Conservation (phyloP, 345 rosid species). For the Euphorbia pulcherrima region DNA sequence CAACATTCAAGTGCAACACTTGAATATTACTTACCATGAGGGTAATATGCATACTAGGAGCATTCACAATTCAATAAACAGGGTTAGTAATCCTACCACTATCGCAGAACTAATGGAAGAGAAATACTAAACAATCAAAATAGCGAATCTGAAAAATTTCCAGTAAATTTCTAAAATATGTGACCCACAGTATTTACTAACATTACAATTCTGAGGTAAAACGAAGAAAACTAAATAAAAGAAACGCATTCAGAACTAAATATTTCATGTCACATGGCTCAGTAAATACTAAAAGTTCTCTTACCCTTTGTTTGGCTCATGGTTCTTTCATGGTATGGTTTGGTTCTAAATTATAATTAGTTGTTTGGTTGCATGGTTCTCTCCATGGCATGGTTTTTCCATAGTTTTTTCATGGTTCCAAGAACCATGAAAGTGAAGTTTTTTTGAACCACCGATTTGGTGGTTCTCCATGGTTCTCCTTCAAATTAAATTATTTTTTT, state of each 20-base stretch:
- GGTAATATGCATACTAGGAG: not conserved
- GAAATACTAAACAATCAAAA: not conserved
- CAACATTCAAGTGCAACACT: not conserved
- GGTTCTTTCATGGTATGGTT: too few relatives aligned
- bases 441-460: too few relatives aligned
- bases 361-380: too few relatives aligned
- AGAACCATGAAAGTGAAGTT: too few relatives aligned
- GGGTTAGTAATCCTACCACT: not conserved
- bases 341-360: too few relatives aligned
- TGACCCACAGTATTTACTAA: not conserved
- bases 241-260: not conserved
- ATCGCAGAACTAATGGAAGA: not conserved
- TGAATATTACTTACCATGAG: not conserved
- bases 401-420: too few relatives aligned
- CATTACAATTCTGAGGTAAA: not conserved
- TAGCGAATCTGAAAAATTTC: not conserved
- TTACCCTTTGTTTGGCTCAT: too few relatives aligned
- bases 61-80: not conserved
- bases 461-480: too few relatives aligned
- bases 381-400: too few relatives aligned
- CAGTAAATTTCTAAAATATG: not conserved
- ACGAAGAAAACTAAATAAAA: not conserved
- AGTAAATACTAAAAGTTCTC: conserved; percentile 1
- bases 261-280: not conserved
- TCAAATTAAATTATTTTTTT: too few relatives aligned